Evolutionary conservation across 192 early-diverging fungal species (phyloP).

Genomic region (Globomyces pollinis-pini): DNA sequence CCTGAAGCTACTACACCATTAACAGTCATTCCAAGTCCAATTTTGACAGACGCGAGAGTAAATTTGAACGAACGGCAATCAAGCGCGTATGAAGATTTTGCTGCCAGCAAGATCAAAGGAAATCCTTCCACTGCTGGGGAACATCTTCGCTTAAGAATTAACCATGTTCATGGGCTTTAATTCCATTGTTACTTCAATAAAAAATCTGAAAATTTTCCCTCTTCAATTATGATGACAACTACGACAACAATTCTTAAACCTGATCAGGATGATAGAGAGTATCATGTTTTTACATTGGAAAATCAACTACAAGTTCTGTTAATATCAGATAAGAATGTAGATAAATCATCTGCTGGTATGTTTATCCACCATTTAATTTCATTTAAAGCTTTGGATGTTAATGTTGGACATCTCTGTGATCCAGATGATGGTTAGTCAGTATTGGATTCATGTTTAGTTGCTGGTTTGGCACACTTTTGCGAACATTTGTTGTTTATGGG

Average conservation of each 20-base stretch:
- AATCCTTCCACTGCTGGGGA: conserved; percentile 1
- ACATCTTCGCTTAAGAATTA: conserved; percentile 1
- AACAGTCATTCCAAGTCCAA: background rate
- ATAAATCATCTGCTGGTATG: conserved; percentile 71
- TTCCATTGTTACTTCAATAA: too few relatives aligned
- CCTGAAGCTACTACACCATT: conserved; percentile 25
- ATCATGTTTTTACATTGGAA: conserved; percentile 46
- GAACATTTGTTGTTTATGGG: conserved; percentile 42
- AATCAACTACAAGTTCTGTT: conserved; percentile 64
- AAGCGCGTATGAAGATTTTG: background rate
- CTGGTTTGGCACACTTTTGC: conserved; percentile 78
- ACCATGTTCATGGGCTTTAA: background rate
- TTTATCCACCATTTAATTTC: too few relatives aligned
- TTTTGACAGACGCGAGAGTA: background rate
- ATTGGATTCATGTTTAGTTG: too few relatives aligned
- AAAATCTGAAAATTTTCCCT: background rate
- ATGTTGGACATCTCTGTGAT: conserved; percentile 73
- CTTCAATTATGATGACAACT: background rate
- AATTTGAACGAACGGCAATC: background rate
- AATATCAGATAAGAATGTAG: conserved; percentile 62
- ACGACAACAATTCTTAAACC: conserved; percentile 4
- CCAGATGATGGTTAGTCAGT: conserved; percentile 65
- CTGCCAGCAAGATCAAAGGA: background rate
- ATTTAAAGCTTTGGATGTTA: conserved; percentile 75
- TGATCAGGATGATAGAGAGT: conserved; percentile 46